Conservation (phyloP, 1,284 basidiomycete species). For the Ceratobasidium sp. region DNA sequence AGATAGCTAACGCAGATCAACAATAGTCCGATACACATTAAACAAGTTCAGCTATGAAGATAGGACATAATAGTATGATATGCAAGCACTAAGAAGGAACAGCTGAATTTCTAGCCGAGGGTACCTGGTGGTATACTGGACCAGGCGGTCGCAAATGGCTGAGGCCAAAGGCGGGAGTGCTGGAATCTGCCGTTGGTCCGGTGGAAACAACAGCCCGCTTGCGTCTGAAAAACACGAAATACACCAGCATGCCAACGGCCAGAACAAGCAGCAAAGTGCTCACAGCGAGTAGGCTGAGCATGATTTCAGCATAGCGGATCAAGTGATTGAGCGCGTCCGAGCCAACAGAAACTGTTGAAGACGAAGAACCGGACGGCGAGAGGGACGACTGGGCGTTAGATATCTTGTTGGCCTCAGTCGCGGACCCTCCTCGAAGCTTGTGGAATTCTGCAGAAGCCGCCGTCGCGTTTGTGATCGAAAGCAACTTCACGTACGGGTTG, state of each 20-base stretch:
- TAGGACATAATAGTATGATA: neutral
- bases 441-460: constrained; percentile 74
- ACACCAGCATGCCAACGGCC: constrained; percentile 11
- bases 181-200: neutral
- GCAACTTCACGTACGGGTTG: constrained; percentile 71
- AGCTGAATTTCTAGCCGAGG: constrained; percentile 16
- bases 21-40: constrained; percentile 7
- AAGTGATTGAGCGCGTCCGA: constrained; percentile 5
- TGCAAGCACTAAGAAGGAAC: constrained; percentile 22
- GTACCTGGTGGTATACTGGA: constrained; percentile 22
- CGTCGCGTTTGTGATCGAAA: constrained; percentile 69
- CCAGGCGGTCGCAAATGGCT: constrained; percentile 30
- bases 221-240: constrained; percentile 30
- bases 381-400: constrained; percentile 27
- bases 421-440: constrained; percentile 62
- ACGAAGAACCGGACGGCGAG: neutral
- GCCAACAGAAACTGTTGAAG: constrained; percentile 4
- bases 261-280: constrained; percentile 11
- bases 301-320: constrained; percentile 21
- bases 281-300: constrained; percentile 23
- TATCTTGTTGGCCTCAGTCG: constrained; percentile 28
- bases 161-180: constrained; percentile 5
- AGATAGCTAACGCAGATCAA: neutral
- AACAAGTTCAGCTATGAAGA: neutral
- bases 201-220: neutral